Evolutionary conservation across 306 rosid species (phyloP).

Genomic region (Prunus persica): Prunus_persica_NCBIv2 NC_034009.1:3316001-3316500

Average conservation of each 20-base stretch:
- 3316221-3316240: too few species aligned
- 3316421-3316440: too few species aligned
- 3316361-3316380: conserved; percentile 69
- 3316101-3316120: conserved; percentile 31
- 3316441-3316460: too few species aligned
- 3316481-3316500: too few species aligned
- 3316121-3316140: conserved; percentile 1
- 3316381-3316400: conserved; percentile 75
- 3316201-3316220: too few species aligned
- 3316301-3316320: conserved; percentile 47
- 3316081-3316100: conserved; percentile 10
- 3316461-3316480: too few species aligned
- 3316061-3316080: conserved; percentile 13
- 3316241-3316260: too few species aligned
- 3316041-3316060: conserved; percentile 8
- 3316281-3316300: conserved; percentile 35
- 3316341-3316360: conserved; percentile 59
- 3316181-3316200: not conserved
- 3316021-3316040: not conserved
- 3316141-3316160: not conserved
- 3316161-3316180: not conserved
- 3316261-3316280: not conserved
- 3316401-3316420: not conserved
- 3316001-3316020: not conserved
- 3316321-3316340: conserved; percentile 57